Conservation (phyloP, 495 filamentous ascomycete genomes). For the Melanomma pulvis-pyrius region DNA sequence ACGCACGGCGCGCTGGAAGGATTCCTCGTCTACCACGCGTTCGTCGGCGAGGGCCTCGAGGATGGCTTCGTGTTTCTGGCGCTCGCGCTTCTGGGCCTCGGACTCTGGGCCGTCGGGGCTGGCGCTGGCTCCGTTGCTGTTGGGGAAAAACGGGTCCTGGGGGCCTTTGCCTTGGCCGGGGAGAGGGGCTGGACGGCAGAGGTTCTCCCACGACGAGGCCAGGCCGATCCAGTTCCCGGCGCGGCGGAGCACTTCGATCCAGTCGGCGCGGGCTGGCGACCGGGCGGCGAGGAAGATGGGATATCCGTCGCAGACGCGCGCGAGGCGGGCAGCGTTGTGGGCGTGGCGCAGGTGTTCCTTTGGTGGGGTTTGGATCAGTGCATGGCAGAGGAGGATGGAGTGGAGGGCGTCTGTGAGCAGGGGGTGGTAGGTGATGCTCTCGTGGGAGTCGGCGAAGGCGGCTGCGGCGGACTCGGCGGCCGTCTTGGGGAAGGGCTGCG, state of each 20-base stretch:
- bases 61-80: conserved; percentile 64
- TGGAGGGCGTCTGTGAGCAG: conserved; percentile 76
- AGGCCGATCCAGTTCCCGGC: conserved; percentile 68
- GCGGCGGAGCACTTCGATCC: conserved; percentile 72
- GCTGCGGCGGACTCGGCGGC: conserved; percentile 22
- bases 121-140: conserved; percentile 27
- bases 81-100: conserved; percentile 56
- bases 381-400: conserved; percentile 71
- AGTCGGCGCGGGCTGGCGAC: conserved; percentile 72
- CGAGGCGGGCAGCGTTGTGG: conserved; percentile 74
- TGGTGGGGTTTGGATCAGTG: conserved; percentile 70
- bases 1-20: conserved; percentile 62
- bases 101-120: conserved; percentile 44
- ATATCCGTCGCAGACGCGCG: conserved; percentile 74
- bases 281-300: conserved; percentile 75
- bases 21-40: conserved; percentile 64
- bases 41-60: conserved; percentile 67
- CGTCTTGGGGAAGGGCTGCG: background rate
- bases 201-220: conserved; percentile 63
- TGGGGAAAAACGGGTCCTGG: conserved; percentile 7
- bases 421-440: conserved; percentile 77
- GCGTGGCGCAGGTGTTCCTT: conserved; percentile 76
- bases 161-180: conserved; percentile 44
- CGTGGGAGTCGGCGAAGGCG: conserved; percentile 53
- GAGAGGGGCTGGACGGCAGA: conserved; percentile 69